Base-by-base conservation (phyloP, 805 yeast genomes). In the Wickerhamiella domercqiae region DNA sequence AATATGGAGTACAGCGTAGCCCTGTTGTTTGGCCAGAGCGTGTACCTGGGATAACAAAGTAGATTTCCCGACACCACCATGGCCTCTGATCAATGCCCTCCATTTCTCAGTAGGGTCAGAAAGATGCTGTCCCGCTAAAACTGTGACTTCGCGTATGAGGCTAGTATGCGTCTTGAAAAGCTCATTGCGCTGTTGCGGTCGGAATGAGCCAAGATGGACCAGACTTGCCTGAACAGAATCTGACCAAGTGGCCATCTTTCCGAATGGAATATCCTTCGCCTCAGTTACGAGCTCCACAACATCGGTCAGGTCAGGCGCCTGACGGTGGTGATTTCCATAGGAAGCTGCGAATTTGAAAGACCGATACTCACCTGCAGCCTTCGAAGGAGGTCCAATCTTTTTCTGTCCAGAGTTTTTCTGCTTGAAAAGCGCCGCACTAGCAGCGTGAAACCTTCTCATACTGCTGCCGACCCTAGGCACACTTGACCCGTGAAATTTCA, bases 11-110 rank as follows among this genome's bases (percentile, higher is more conserved):
- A 81, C 58, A 13, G 77, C 62, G 20, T 57, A 49, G 21, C 54
- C 54, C 15, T 46, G 52, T 24, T 63, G 49, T 7, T 59, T 52
- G 3, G 73, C 67, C 34, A 79, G 56, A 0, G 78, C 71, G 31
- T 77, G 77, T 2, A 75, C 63, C 55, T 84, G 94, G 0, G 86
- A 56, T 34, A 84, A 49, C 28, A 76, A 50, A 0, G 82, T 71
- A 3, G 87, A 70, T 61, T 84, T 86, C 5, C 96, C 96, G 7
- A 70, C 66, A 35, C 94, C 94, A 32, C 70, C 34, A 36, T 37
- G 45, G 38, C 44, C 56, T 26, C 32, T 44, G 29, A 45, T 31
- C 22, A 47, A 32, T 17, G 22, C 26, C 14, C 32, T 9, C 31
- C 34, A 26, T 5, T 40, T 14, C 7, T 25, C 4, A 7, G 33